Base-by-base conservation (phyloP, 2,329 filamentous ascomycete genomes). In the Sporothrix globosa region DNA sequence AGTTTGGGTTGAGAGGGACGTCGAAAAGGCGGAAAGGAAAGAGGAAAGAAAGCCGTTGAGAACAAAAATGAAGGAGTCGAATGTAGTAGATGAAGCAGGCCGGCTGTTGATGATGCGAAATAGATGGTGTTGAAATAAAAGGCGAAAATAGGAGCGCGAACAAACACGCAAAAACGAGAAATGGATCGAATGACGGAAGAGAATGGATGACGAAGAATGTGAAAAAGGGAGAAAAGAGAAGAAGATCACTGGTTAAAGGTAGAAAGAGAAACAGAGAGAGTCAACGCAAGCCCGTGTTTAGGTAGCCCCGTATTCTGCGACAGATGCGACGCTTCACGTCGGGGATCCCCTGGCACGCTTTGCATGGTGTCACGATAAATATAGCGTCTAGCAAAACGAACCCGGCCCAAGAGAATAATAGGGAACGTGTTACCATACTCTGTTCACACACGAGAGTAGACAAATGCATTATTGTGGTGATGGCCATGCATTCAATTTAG, bases 301-400 rank as follows among this genome's bases (percentile, higher is more conserved):
- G 58, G 58, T 44, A 39, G 39, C 58, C 58, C 67, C 44, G 50
- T 48, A 50, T 60, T 60, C 53, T 60, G 53, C 44, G 53, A 68
- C 66, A 56, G 24, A 30, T 60, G 66, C 66, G 67, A 68, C 54
- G 53, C 67, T 68, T 68, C 53, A 60, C 44, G 67, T 68, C 54
- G 67, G 53, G 67, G 67, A 68, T 60, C 53, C 54, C 67, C 50
- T 54, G 66, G 66, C 34, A 21, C 39, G 34, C 13, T n/a, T 39
- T 21, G 6, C 21, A 5, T 19, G 19, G 41, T 67, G 52, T 30
- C 41, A 60, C 39, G 53, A 68, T 48, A 68, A 60, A 39, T 50
- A 68, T 58, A 56, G 14, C 13, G 50, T 24, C 41, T 19, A 27
- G n/a, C 30, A 46, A 17, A 24, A 67, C 2, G 19, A 34, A 17